Base-by-base conservation (phyloP, 805 yeast species). In the Cyberlindnera veronae region DNA sequence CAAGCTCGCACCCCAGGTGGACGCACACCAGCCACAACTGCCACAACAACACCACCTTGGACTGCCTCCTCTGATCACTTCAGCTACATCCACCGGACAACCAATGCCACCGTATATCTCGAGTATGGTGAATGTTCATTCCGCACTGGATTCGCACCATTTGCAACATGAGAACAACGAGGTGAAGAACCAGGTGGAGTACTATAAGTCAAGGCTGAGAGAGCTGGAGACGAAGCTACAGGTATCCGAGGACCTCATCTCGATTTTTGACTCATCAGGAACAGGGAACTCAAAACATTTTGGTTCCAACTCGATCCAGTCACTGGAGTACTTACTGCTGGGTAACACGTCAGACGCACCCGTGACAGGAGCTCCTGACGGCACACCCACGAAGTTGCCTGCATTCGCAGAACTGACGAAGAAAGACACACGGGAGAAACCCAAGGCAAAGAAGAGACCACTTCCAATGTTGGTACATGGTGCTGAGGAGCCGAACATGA, bases 261-360 rank as follows among this genome's bases (percentile, higher is more conserved):
- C 59, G 1, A 52, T 52, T 9, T 51, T 55, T 38, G 57, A 55
- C 30, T 46, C 55, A 0, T 37, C 37, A 19, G 53, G 49, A 2
- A 28, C 21, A 4, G 33, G 46, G 3, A 23, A 17, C 12, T 21
- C 20, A 2, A 44, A 42, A 13, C 43, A 44, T 29, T 49, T 41
- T 27, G 53, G 51, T 16, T 36, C 36, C 1, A 34, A 44, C 21
- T 44, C 51, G 12, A 22, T 55, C 5, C 23, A 28, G 23, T 30
- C 42, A 1, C 18, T 54, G 15, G 56, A 50, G 14, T 18, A 31
- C 19, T 19, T 42, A 1, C 36, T 42, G 14, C 19, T 45, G 37
- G 33, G 41, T 4, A 33, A 33, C 2, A n/a, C n/a, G n/a, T n/a
- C n/a, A n/a, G n/a, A n/a, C n/a, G n/a, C n/a, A n/a, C n/a, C n/a